These are phyloP conservation scores for Candida alai DNA, from an alignment of 805 yeast species.

Conservation along the genomic window DNA sequence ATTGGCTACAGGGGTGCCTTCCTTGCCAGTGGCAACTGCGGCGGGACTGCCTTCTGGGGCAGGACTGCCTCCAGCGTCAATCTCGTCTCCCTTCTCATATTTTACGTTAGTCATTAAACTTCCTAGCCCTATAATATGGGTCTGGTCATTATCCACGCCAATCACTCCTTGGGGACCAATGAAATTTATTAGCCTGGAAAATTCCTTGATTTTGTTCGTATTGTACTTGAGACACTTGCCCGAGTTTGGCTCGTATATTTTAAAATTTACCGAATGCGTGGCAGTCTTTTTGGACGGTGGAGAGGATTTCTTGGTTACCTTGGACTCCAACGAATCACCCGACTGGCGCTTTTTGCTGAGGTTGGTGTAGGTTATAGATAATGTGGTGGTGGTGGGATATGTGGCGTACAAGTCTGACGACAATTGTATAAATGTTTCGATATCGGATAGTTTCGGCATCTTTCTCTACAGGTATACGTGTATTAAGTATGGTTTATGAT, in stretches of 20 bases:
- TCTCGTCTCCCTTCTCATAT: constrained; percentile 25
- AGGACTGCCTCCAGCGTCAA: constrained; percentile 10
- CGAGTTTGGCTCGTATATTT: constrained; percentile 59
- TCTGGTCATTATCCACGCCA: constrained; percentile 21
- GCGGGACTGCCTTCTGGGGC: constrained; percentile 12
- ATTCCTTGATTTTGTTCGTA: constrained; percentile 65
- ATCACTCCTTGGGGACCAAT: constrained; percentile 70
- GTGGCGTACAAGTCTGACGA: constrained; percentile 32
- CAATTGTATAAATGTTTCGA: constrained; percentile 27
- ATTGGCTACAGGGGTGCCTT: constrained; percentile 10
- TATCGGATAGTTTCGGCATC: constrained; percentile 10
- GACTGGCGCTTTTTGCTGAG: constrained; percentile 20
- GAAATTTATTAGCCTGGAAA: constrained; percentile 67
- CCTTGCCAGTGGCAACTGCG: constrained; percentile 10
- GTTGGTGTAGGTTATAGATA: constrained; percentile 37
- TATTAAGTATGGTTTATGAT: not conserved
- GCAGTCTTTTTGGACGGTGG: constrained; percentile 13
- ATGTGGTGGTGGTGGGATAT: constrained; percentile 30
- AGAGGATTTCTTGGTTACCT: constrained; percentile 11
- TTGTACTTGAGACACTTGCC: constrained; percentile 59
- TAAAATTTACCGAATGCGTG: constrained; percentile 45
- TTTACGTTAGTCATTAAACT: constrained; percentile 38
- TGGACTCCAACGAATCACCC: constrained; percentile 6
- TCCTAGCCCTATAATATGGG: constrained; percentile 31
- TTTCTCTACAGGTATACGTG: not conserved